A percentile compares a stretch with the other conserved stretches of the same genome.
These are phyloP conservation scores for Amanita phalloides DNA, from an alignment of 768 basidiomycete genomes.

Conservation along the genomic window DNA sequence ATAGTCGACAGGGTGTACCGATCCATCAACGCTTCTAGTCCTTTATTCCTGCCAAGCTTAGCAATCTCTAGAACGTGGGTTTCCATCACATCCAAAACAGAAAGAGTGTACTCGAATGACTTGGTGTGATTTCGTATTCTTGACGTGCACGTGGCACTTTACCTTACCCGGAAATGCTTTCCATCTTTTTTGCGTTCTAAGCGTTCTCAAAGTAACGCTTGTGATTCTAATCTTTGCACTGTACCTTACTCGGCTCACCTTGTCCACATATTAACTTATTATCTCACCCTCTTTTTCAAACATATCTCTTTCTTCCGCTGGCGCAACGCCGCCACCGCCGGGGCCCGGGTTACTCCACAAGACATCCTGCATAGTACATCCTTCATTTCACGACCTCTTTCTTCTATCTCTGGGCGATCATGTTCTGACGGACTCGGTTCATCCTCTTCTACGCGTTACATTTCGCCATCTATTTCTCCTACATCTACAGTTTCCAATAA, in stretches of 20 bases:
- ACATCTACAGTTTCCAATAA: background rate
- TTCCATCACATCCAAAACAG: too few species aligned
- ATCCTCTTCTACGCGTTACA: constrained; percentile 1
- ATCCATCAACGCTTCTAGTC: too few species aligned
- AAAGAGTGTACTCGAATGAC: too few species aligned
- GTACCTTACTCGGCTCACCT: constrained; percentile 3
- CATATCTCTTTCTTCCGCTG: background rate
- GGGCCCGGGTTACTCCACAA: too few species aligned
- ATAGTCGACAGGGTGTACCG: too few species aligned
- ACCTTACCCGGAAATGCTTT: background rate
- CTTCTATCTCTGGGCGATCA: background rate
- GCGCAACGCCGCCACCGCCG: background rate
- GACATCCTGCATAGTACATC: background rate
- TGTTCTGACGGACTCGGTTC: background rate
- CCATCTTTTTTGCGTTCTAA: constrained; percentile 4
- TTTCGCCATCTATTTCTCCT: background rate
- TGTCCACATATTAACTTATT: constrained; percentile 6
- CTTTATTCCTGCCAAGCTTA: too few species aligned
- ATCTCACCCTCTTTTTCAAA: background rate
- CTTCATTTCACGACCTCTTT: background rate
- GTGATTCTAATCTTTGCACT: background rate
- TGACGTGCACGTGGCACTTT: too few species aligned
- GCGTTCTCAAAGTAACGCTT: background rate
- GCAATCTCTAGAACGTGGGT: too few species aligned
- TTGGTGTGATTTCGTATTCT: too few species aligned